Base-by-base conservation (phyloP, 2,329 filamentous ascomycete genomes). In the Fusarium sp. region DNA sequence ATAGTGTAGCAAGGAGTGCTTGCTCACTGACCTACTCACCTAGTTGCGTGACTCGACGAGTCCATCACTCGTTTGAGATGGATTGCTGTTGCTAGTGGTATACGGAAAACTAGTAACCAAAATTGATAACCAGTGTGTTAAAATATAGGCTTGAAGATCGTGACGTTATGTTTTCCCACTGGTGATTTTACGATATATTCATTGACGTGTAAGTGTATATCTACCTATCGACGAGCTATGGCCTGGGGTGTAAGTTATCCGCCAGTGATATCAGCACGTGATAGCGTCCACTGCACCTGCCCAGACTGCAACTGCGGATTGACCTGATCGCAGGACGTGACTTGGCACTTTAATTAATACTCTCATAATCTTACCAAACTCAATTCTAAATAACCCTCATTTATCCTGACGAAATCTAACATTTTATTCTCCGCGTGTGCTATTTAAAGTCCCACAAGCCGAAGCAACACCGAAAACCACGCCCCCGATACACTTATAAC, bases 231-330 rank as follows among this genome's bases (percentile, higher is more conserved):
- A 20, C 20, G 20, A 20, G 4, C 20, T 20, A 20, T 20, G 8
- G 15, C 17, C 33, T 37, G 33, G 5, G 17, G n/a, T 37, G 33
- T 10, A 37, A 37, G 15, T 37, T 37, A 32, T 14, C 30, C 13
- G 30, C 33, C 11, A 52, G 26, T 15, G 13, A 15, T 33, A 46
- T 6, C 26, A 15, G 50, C 69, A 71, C 68, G 69, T 71, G 68
- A 71, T 68, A 67, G 20, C 65, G 67, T 56, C 15, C 56, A 22
- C 28, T 47, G 41, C 35, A 47, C 24, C 35, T 19, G 35, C 35
- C 13, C 6, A 15, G 33, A 54, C 19, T 47, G 37, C 53, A 33
- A 33, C 46, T 20, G 32, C 17, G 35, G 17, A 37, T 19, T 11
- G 35, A 37, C 17, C 35, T n/a, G 35, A n/a, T 37, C 8, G 35